phyloP scores from a whole-genome alignment of 2,329 filamentous ascomycete species.

The Pseudocercospora cruenta region DNA sequence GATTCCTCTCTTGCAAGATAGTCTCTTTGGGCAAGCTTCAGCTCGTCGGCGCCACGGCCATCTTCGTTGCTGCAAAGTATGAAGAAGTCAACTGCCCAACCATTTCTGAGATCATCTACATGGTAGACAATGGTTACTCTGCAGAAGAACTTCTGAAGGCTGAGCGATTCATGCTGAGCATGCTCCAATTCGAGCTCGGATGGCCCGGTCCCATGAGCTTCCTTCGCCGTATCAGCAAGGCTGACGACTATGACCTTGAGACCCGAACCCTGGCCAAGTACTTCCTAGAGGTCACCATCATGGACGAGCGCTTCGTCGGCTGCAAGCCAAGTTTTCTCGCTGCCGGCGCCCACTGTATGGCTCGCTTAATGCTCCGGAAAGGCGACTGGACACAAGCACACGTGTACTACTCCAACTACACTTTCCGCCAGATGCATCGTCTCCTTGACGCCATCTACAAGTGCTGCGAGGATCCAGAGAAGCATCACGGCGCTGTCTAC shows the following conservation, averaged over 20 bases:
- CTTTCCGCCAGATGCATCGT: constrained; percentile 77
- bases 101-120: constrained; percentile 92
- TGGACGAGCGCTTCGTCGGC: constrained; percentile 96
- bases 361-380: constrained; percentile 85
- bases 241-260: constrained; percentile 95
- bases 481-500: constrained; percentile 84
- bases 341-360: constrained; percentile 89
- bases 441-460: constrained; percentile 79
- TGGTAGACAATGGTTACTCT: constrained; percentile 92
- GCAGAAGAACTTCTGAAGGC: constrained; percentile 94
- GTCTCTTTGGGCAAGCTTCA: constrained; percentile 95
- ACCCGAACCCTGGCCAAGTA: constrained; percentile 96
- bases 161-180: constrained; percentile 96
- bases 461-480: constrained; percentile 78
- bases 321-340: constrained; percentile 88
- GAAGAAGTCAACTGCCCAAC: constrained; percentile 99
- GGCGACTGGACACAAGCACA: constrained; percentile 85
- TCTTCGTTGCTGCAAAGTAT: constrained; percentile 96
- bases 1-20: constrained; percentile 91
- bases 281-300: constrained; percentile 93
- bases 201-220: constrained; percentile 99
- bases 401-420: constrained; percentile 92
- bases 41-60: constrained; percentile 91
- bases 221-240: constrained; percentile 93
- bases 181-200: constrained; percentile 92